Conservation (phyloP, 257 asterid genomes). For the Solanum sparsipilum region DNA sequence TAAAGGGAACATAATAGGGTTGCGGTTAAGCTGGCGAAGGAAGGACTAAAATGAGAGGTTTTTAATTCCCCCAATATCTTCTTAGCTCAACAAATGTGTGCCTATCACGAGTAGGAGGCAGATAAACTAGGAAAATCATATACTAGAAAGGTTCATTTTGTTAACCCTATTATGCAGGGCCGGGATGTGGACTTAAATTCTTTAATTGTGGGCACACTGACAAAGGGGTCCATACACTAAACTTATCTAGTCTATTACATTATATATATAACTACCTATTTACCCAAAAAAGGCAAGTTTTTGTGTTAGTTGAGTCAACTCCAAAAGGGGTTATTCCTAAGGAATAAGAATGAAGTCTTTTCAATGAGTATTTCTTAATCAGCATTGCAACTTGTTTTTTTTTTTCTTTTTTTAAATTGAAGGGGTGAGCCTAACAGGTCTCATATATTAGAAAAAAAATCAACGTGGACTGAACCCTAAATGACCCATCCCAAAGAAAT, state of each 20-base stretch:
- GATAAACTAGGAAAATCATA: background rate
- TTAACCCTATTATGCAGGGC: too few species aligned
- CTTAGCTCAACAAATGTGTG: accelerated
- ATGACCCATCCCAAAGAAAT: background rate
- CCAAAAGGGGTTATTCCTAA: background rate
- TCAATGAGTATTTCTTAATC: background rate
- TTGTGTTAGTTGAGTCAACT: background rate
- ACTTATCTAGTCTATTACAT: background rate
- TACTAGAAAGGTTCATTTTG: background rate
- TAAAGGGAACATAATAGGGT: too few species aligned
- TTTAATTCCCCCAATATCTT: background rate
- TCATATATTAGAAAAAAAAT: too few species aligned
- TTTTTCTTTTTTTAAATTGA: too few species aligned
- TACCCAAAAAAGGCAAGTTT: background rate
- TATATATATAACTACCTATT: background rate
- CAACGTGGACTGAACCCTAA: background rate
- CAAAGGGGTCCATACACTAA: background rate
- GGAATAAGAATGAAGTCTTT: background rate
- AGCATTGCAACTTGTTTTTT: background rate
- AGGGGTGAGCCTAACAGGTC: background rate
- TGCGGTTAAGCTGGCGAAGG: too few species aligned
- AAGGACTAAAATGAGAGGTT: background rate
- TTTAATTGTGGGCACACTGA: background rate
- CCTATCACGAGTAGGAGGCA: background rate
- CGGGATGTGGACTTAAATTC: background rate